Evolutionary conservation across 176 grass and related monocot species (phyloP).

Genomic region (Aegilops tauschii): DNA sequence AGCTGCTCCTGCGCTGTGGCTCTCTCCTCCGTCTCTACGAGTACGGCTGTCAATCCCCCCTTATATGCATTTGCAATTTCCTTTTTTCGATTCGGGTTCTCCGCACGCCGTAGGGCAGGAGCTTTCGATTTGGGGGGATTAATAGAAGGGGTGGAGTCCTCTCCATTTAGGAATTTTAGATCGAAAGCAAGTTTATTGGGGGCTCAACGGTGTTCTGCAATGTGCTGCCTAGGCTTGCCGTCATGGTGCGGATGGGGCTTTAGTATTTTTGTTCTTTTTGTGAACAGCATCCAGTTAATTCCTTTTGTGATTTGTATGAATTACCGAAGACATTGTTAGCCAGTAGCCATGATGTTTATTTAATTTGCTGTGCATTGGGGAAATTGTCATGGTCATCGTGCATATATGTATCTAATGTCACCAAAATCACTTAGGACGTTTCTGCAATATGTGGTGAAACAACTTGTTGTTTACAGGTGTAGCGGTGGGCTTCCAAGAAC

Average conservation of each 20-base stretch:
- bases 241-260: background rate
- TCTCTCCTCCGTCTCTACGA: conserved; percentile 32
- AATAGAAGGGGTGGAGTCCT: background rate
- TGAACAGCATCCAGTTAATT: background rate
- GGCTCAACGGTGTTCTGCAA: background rate
- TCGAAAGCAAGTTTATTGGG: background rate
- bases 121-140: background rate
- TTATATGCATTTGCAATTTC: conserved; percentile 11
- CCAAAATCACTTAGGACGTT: background rate
- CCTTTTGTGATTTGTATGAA: background rate
- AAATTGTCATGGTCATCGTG: background rate
- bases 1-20: conserved; percentile 39
- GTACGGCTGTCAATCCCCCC: background rate
- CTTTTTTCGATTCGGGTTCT: conserved; percentile 22
- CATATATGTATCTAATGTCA: background rate
- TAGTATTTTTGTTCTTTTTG: background rate
- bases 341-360: background rate
- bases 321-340: background rate
- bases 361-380: background rate
- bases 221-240: background rate
- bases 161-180: background rate
- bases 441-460: background rate
- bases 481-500: conserved; percentile 11
- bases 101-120: background rate
- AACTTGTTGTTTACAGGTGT: conserved; percentile 12